Evolutionary conservation across 305 asterid species (phyloP).

Genomic region (Coffea humblotiana): DNA sequence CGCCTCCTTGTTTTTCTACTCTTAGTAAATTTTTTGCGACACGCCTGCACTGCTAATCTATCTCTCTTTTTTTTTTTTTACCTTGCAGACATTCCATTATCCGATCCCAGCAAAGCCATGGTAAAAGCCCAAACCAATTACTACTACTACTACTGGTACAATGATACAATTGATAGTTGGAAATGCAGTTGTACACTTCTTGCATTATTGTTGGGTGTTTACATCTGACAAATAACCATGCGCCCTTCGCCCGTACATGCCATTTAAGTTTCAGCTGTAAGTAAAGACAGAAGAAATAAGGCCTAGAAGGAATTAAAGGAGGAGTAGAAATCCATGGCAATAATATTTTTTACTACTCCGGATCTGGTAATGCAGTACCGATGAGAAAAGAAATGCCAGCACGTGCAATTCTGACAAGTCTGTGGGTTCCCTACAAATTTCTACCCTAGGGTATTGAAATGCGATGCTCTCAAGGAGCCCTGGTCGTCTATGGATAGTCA

Average conservation of each 20-base stretch:
- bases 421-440: not conserved
- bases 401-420: conserved; percentile 22
- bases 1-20: conserved; percentile 4
- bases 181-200: no score
- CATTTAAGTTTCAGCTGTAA: no score
- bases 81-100: conserved; percentile 4
- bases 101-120: not conserved
- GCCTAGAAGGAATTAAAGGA: no score
- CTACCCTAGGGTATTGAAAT: not conserved
- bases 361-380: conserved; percentile 6
- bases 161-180: no score
- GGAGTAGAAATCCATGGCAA: not conserved
- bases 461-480: not conserved
- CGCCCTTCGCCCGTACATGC: no score
- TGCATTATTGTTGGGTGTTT: no score
- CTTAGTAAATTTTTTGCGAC: not conserved
- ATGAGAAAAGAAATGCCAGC: conserved; percentile 12
- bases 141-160: no score
- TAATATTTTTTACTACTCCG: no score
- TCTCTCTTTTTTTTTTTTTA: not conserved
- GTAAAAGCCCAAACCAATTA: not conserved
- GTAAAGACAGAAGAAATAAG: no score
- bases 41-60: not conserved
- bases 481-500: not conserved
- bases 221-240: no score